Base-by-base conservation (phyloP, 768 basidiomycete species). In the Chalciporus chontae region DNA sequence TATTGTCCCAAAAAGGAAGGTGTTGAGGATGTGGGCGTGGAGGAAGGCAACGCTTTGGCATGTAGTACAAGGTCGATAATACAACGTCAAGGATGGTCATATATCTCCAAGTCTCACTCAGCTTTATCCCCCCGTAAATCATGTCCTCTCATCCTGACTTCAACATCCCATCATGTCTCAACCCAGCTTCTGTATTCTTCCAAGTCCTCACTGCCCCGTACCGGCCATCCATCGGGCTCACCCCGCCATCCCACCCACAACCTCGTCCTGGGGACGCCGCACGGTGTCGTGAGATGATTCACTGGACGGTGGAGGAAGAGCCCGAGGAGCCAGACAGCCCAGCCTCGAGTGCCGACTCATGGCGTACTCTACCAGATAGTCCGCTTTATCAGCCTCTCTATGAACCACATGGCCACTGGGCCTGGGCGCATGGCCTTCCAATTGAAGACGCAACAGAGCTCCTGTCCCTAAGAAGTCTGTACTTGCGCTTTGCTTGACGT, bases 1-100 rank as follows among this genome's bases (percentile, higher is more conserved):
- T 55, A 24, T 68, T 69, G 67, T 70, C 67, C 58, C 2, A 23
- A 63, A 68, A 69, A 68, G 67, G 68, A 47, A 70, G 38, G 56
- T 54, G 40, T 70, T 64, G 57, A 69, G 41, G 64, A 66, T 64
- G 46, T n/a, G 34, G 34, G 14, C 8, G 2, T 29, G 45, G 44
- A 18, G 40, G 36, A 24, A 40, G 47, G 46, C 9, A 47, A 44
- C 45, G 66, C 66, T 59, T 68, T 67, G 62, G 60, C 55, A 60
- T 60, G 65, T 17, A 36, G 59, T 56, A 62, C 57, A 64, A 65
- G 60, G 52, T 48, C 31, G 3, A 43, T n/a, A 48, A 45, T 17
- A 51, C 56, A 52, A 50, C 51, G 42, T 27, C 48, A 43, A 56
- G 39, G 23, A 63, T 63, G 63, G 45, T 15, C 34, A n/a, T 48